Base-by-base conservation (phyloP, 164 flowering plant genomes). In the Brasenia schreberi region DNA sequence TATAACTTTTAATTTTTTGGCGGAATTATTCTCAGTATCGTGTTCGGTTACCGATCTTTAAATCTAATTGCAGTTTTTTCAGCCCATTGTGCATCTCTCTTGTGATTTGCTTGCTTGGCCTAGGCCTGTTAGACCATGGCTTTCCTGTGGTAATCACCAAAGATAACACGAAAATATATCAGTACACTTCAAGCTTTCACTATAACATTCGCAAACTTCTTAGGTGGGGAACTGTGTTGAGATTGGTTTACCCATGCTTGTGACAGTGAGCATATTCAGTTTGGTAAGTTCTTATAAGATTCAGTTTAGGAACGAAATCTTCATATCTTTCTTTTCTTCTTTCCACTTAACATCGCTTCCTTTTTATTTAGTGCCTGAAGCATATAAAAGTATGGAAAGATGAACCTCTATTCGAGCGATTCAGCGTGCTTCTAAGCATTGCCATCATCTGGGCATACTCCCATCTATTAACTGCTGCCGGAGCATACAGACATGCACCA, bases 231-330 rank as follows among this genome's bases (percentile, higher is more conserved):
- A 65, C 5, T 69, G 72, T 43, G 64, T 65, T 7, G 72, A 69
- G 59, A 69, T 69, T 64, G 72, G 72, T 12, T 4, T 69, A 43
- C 72, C 72, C 7, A 69, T 69, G 72, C 72, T 69, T 60, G 59
- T 69, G 11, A 16, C 14, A 16, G 10, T 69, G 4, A 49, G 59
- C 17, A 67, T 63, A 3, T 45, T 69, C 12, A 64, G 45, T 43
- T 64, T 69, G 72, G 72, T 69, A 69, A 59, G 19, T 59, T n/a
- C 67, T 58, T 19, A 53, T 44, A 43, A 5, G 19, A 19, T 42
- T 11, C 63, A n/a, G 62, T 12, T 45, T 45, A 12, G 53, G 53
- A 45, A 45, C 7, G 53, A 45, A 45, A 45, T 45, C 53, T 23
- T 23, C 27, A 2, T 23, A 23, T 23, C 27, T 45, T 45, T 45